Evolutionary conservation across 345 rosid genomes (phyloP), one percentile per base, ranked within the genome.

Genomic region (Sisymbrium altissimum): DNA sequence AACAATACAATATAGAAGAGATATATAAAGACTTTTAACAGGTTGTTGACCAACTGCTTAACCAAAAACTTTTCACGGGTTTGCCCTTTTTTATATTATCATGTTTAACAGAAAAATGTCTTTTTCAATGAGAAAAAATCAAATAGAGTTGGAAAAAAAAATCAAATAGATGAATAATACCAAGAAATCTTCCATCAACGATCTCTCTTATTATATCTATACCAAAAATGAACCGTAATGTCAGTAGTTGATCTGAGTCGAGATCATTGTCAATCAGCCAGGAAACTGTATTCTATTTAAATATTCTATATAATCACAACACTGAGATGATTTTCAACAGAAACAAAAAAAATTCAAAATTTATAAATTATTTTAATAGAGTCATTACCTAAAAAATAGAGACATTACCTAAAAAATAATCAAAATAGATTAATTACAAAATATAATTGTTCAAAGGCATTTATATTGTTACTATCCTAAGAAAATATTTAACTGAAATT

Each of bases 31-130:
- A 60, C 49, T 61, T 32, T 33, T 41, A 61, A 29, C 35, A 36
- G 19, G 72, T 74, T 74, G 78, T 49, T 74, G 45, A 43, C 73
- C 73, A 67, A 66, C 58, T 48, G 73, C 59, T 66, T 57, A 19
- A 59, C 78, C 60, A 74, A 17, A 66, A 18, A 29, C 52, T 58
- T 66, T 58, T 74, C 61, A 73, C 8, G 32, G 48, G 27, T 43
- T 52, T 49, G 25, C 21, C 21, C 9, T 7, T 35, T 55, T 10
- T 15, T 40, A 4, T 14, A 18, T 10, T 39, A 6, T 49, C 55
- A 49, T 68, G 63, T 57, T 19, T 33, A 33, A 44, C 56, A 57
- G 33, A 32, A 48, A 17, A 69, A 44, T 5, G 66, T 70, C 8
- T n/a, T 59, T 58, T 44, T 33, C 78, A 18, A 17, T 33, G 71